Evolutionary conservation across 2,329 filamentous ascomycete species (phyloP).

Genomic region (Microcyclosporella mali): DNA sequence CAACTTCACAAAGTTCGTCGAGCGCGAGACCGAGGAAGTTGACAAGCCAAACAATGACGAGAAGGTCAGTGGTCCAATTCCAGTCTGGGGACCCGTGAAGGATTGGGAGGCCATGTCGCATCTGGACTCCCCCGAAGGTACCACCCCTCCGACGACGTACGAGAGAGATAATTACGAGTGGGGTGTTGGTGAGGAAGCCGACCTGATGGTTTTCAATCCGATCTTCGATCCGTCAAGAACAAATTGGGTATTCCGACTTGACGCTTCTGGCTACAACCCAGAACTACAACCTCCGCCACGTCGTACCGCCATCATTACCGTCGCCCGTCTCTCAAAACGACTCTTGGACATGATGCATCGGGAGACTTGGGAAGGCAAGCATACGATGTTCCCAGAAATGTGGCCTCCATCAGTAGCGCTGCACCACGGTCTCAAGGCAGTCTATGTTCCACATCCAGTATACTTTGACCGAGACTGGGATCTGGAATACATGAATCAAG

Average conservation of each 20-base stretch:
- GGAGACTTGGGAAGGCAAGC: slow-evolving; percentile 66
- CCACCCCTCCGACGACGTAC: slow-evolving; percentile 54
- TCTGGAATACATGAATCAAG: slow-evolving; percentile 40
- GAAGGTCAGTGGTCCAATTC: slow-evolving; percentile 44
- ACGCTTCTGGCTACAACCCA: slow-evolving; percentile 61
- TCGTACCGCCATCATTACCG: slow-evolving; percentile 71
- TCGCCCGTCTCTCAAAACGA: slow-evolving; percentile 64
- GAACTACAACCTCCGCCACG: slow-evolving; percentile 56
- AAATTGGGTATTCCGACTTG: slow-evolving; percentile 64
- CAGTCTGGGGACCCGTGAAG: slow-evolving; percentile 59
- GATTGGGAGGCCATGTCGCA: slow-evolving; percentile 44
- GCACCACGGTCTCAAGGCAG: slow-evolving; percentile 71
- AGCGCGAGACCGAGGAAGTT: slow-evolving; percentile 48
- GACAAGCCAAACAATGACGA: slow-evolving; percentile 47
- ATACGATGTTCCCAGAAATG: slow-evolving; percentile 72
- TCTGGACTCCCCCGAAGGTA: slow-evolving; percentile 56
- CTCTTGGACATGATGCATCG: slow-evolving; percentile 71
- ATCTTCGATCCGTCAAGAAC: slow-evolving; percentile 70
- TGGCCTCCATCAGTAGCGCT: slow-evolving; percentile 66
- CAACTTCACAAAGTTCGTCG: slow-evolving; percentile 61
- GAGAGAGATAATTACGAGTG: slow-evolving; percentile 63
- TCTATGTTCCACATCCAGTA: slow-evolving; percentile 71
- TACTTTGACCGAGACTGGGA: slow-evolving; percentile 72
- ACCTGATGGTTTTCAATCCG: slow-evolving; percentile 68
- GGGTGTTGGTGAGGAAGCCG: slow-evolving; percentile 70